Base-by-base conservation (phyloP, 1,284 basidiomycete genomes). In the Puccinia brachypodii region DNA sequence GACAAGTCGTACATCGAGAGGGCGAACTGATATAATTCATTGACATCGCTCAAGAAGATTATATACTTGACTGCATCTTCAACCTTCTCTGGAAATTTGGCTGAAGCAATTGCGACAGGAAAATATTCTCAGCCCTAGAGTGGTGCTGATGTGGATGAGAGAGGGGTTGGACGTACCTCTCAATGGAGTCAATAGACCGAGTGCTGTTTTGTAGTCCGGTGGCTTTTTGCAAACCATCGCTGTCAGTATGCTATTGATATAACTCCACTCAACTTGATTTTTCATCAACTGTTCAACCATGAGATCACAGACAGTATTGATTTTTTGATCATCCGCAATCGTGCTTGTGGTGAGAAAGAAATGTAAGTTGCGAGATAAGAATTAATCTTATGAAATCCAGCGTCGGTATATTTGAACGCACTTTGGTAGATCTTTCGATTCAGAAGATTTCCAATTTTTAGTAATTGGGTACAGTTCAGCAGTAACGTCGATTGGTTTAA, bases 1-100 rank as follows among this genome's bases (percentile, higher is more conserved):
- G 93, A 92, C 87, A 99, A 98, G 87, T 99, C 95, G 87, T 99
- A 99, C 95, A 98, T 98, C 33, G 97, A 96, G 33, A 99, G 89
- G 0, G 97, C 97, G 6, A 93, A 93, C 86, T 98, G 92, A 88
- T 96, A 99, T 2, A 99, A 89, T 83, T 90, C 90, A 85, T 99
- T 92, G 0, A 95, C 94, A 85, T 98, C 95, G 22, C 95, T 94
- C 42, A 99, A 90, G 89, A 98, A 99, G 86, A 99, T 97, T 86
- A 99, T 93, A 85, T 99, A 99, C 86, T 96, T 98, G 85, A 98
- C 93, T 1, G 96, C 96, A 81, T 98, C 95, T 85, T 98, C 95
- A 4, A 97, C 94, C 0, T 94, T 87, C 53, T 91, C 89, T 0
- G 92, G 90, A 83, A 94, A 90, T 11, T 88, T 89, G 36, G 91